Evolutionary conservation across 1,284 basidiomycete genomes (phyloP).

Genomic region (Heterobasidion occidentale): DNA sequence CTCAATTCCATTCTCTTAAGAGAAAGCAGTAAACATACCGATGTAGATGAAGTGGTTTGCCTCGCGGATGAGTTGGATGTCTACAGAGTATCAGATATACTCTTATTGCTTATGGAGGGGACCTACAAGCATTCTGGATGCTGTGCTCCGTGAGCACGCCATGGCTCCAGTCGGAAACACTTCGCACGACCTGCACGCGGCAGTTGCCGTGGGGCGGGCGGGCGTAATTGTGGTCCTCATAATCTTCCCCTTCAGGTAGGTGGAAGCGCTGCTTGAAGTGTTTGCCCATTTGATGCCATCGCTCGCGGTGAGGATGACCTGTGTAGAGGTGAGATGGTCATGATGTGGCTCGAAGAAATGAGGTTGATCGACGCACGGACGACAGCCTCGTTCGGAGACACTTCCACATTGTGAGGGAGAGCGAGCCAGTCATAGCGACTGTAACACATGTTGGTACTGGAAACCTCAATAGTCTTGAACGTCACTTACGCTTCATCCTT

Average conservation of each 20-base stretch:
- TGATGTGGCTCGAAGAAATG: not conserved
- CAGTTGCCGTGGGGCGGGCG: constrained; percentile 41
- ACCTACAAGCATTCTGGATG: constrained; percentile 82
- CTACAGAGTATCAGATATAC: constrained; percentile 25
- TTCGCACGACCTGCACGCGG: constrained; percentile 72
- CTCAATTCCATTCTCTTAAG: not conserved
- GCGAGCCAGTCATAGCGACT: constrained; percentile 72
- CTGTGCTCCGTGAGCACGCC: constrained; percentile 81
- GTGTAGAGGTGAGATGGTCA: not conserved
- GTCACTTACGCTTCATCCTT: constrained; percentile 40
- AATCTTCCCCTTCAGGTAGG: constrained; percentile 22
- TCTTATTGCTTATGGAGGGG: not conserved
- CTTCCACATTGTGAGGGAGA: constrained; percentile 65
- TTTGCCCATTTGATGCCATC: constrained; percentile 51
- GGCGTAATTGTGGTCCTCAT: constrained; percentile 28
- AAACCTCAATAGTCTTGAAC: not conserved
- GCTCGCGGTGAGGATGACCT: constrained; percentile 66
- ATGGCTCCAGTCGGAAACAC: constrained; percentile 87
- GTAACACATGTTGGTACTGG: not conserved
- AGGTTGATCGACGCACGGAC: constrained; percentile 32
- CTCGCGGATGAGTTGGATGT: constrained; percentile 77
- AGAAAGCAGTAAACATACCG: constrained; percentile 33
- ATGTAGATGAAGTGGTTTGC: constrained; percentile 88
- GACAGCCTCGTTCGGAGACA: constrained; percentile 58
- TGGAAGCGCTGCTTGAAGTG: constrained; percentile 57